Evolutionary conservation across 495 filamentous ascomycete species (phyloP).

Genomic region (Delitschia confertaspora): DNA sequence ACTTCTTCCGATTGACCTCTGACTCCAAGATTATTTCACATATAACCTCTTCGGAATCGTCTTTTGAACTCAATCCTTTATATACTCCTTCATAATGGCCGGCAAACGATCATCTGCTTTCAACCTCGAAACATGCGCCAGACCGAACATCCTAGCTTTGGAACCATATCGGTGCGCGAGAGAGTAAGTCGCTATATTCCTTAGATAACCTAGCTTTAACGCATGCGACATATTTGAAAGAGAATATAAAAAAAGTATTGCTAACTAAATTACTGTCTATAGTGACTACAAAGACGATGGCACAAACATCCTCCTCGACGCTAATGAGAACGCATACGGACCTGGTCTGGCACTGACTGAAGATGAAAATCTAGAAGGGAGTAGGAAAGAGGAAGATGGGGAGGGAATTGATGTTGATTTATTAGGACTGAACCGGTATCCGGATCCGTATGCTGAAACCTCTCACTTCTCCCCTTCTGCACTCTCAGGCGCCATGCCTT

Average conservation of each 20-base stretch:
- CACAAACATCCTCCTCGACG: slow-evolving; percentile 91
- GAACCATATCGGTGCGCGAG: slow-evolving; percentile 38
- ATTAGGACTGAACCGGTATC: slow-evolving; percentile 80
- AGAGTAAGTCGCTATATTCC: slow-evolving; percentile 31
- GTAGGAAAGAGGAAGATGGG: slow-evolving; percentile 31
- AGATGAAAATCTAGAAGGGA: slow-evolving; percentile 37
- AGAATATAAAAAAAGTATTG: background rate
- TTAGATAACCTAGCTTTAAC: too few species aligned
- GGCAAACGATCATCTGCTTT: slow-evolving; percentile 18
- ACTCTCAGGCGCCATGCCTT: too few species aligned
- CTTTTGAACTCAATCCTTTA: too few species aligned
- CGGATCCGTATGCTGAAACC: slow-evolving; percentile 73
- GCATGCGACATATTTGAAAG: too few species aligned
- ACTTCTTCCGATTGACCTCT: too few species aligned
- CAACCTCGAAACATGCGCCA: slow-evolving; percentile 30
- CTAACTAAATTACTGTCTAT: slow-evolving; percentile 16
- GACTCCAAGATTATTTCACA: too few species aligned
- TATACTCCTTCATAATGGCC: too few species aligned
- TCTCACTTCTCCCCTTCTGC: too few species aligned
- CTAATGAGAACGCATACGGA: slow-evolving; percentile 95
- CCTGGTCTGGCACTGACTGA: slow-evolving; percentile 51
- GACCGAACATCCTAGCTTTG: slow-evolving; percentile 36
- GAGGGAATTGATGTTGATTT: slow-evolving; percentile 51
- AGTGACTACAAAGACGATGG: slow-evolving; percentile 99
- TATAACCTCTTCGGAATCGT: too few species aligned